Evolutionary conservation across 495 filamentous ascomycete species (phyloP), one percentile per base, ranked within the genome.

Genomic region (Chaetomium tenue): DNA sequence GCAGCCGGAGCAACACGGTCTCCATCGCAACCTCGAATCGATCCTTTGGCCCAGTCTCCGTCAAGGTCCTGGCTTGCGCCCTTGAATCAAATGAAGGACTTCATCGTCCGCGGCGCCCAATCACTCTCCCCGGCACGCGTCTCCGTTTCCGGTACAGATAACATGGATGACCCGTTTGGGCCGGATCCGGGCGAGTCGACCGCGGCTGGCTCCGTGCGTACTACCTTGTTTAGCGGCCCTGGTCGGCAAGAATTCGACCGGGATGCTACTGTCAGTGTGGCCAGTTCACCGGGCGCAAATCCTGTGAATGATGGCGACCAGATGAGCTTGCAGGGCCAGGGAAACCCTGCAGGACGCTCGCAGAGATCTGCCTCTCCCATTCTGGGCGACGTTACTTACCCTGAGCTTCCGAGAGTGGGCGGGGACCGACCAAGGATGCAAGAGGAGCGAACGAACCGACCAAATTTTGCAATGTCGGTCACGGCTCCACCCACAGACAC

Each of bases 111-210:
- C 16, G 63, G 72, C 26, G 71, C 71, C 9, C 65, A 71, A 52
- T 63, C 65, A 0, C 39, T 74, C 13, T 76, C 74, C 2, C 70
- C 73, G 3, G 55, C 63, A 9, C 63, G 63, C 47, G 63, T 55
- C 15, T 61, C 60, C 3, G 55, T 60, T 23, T 28, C 58, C 26
- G 52, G 44, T 0, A 57, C 68, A 25, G 71, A 75, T 26, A 23
- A 20, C 2, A 64, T 72, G 50, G 71, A 77, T 9, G 74, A 77
- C 60, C 74, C 76, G 0, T 78, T 78, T 60, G 73, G 67, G 23
- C 72, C 67, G 9, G 66, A 70, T 51, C 71, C 67, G 4, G 62
- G 23, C 16, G 70, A 71, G 20, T 42, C 67, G 26, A 59, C 67
- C 2, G 66, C 70, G 63, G 28, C 50, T 3, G 47, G 56, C 8